Conservation (phyloP, 305 asterid genomes). For the Solanum aculeatissimum region DNA sequence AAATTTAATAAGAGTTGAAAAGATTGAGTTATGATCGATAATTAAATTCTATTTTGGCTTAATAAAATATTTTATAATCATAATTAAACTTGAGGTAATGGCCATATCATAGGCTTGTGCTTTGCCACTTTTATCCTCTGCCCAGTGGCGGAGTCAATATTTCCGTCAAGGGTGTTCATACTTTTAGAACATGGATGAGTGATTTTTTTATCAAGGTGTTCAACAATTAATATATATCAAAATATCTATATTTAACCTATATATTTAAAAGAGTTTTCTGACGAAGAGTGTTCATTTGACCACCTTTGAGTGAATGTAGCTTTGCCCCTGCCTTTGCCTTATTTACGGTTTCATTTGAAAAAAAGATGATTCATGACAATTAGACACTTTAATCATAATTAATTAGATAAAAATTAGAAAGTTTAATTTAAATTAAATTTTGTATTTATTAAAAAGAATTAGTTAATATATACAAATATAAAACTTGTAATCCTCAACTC, state of each 20-base stretch:
- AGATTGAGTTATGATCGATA: not conserved
- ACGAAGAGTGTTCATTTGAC: too few relatives aligned
- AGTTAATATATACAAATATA: not conserved
- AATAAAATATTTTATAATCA: not conserved
- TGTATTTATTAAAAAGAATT: not conserved
- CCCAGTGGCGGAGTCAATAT: too few relatives aligned
- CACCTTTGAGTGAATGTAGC: too few relatives aligned
- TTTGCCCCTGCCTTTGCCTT: too few relatives aligned
- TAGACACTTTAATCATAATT: not conserved
- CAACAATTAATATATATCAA: too few relatives aligned
- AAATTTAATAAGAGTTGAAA: not conserved
- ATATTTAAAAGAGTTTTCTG: too few relatives aligned
- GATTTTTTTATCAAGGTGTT: too few relatives aligned
- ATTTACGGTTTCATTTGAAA: not conserved
- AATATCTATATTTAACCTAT: too few relatives aligned
- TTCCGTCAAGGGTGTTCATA: too few relatives aligned
- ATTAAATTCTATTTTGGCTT: not conserved
- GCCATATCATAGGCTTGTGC: not conserved
- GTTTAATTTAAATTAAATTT: not conserved
- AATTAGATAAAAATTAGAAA: not conserved
- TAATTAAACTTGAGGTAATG: too few relatives aligned
- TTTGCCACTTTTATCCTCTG: not conserved
- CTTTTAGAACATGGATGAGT: too few relatives aligned
- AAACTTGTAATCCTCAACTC: not conserved
- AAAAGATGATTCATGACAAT: not conserved